These are phyloP conservation scores for Trypanosoma caninum DNA, from an alignment of 208 protist species.

Conservation along the genomic window DNA sequence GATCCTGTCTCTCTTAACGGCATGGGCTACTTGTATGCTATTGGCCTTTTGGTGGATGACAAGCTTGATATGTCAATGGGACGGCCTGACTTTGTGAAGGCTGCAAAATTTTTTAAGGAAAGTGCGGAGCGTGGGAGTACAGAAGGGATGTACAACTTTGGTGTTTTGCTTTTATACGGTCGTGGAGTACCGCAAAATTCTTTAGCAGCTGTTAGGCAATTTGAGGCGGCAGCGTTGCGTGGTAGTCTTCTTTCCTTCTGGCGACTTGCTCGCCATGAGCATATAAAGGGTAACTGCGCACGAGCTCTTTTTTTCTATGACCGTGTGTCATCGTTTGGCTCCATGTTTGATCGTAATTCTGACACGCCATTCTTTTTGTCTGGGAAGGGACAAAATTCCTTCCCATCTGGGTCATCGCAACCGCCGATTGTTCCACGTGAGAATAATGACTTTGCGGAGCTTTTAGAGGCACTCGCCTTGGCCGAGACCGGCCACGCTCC, in stretches of 20 bases:
- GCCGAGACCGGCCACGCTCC: conserved; percentile 41
- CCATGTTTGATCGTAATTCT: conserved; percentile 32
- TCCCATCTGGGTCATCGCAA: not conserved
- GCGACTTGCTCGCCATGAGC: conserved; percentile 55
- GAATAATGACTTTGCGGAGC: conserved; percentile 28
- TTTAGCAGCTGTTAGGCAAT: conserved; percentile 32
- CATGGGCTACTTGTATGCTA: conserved; percentile 77
- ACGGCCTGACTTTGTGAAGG: conserved; percentile 45
- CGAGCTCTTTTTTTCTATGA: conserved; percentile 38
- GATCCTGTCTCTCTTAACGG: conserved; percentile 71
- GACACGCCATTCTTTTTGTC: conserved; percentile 18
- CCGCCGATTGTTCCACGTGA: not conserved
- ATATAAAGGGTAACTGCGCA: conserved; percentile 29
- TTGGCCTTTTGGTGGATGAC: conserved; percentile 56
- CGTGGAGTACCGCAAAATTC: conserved; percentile 37
- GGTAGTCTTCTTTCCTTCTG: conserved; percentile 66
- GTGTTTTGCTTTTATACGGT: conserved; percentile 63
- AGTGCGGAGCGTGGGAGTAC: conserved; percentile 21
- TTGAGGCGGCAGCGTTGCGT: conserved; percentile 30
- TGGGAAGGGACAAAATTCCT: conserved; percentile 13
- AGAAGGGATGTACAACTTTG: conserved; percentile 82
- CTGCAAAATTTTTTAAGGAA: conserved; percentile 44
- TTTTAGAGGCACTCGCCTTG: conserved; percentile 54
- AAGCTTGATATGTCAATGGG: conserved; percentile 7
- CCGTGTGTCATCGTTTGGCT: conserved; percentile 35